Conservation (phyloP, 768 basidiomycete genomes). For the Kwoniella sp. region DNA sequence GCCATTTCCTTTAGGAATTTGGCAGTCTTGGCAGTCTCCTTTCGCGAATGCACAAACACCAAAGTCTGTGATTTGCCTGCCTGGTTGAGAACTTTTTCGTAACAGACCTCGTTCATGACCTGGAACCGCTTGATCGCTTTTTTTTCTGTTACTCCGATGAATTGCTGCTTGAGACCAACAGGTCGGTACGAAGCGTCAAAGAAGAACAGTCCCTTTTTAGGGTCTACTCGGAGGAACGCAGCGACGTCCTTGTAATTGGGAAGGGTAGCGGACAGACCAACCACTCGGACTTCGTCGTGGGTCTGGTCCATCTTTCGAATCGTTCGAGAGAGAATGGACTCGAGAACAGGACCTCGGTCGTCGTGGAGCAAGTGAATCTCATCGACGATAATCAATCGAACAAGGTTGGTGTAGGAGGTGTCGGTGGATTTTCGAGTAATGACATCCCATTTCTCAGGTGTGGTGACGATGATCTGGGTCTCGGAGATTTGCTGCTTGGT, state of each 20-base stretch:
- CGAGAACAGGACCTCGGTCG: slow-evolving; percentile 94
- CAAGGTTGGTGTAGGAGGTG: slow-evolving; percentile 93
- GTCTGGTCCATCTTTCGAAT: slow-evolving; percentile 95
- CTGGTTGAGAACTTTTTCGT: slow-evolving; percentile 95
- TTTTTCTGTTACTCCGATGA: slow-evolving; percentile 97
- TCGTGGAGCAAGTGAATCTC: slow-evolving; percentile 98
- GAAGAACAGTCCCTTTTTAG: slow-evolving; percentile 89
- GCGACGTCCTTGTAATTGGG: slow-evolving; percentile 99
- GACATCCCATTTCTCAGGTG: slow-evolving; percentile 99
- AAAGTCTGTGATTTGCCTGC: slow-evolving; percentile 71
- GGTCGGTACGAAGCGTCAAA: slow-evolving; percentile 94
- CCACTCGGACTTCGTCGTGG: slow-evolving; percentile 84
- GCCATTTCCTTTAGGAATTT: slow-evolving; percentile 92
- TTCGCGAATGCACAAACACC: slow-evolving; percentile 97
- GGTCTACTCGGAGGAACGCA: slow-evolving; percentile 91
- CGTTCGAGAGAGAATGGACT: slow-evolving; percentile 84
- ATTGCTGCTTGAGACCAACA: slow-evolving; percentile 92
- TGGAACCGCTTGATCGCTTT: slow-evolving; percentile 98
- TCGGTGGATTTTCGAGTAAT: slow-evolving; percentile 98
- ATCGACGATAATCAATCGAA: slow-evolving; percentile 93
- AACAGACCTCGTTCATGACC: slow-evolving; percentile 97
- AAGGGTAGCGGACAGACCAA: slow-evolving; percentile 94
- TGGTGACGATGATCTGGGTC: slow-evolving; percentile 97
- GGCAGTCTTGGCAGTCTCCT: slow-evolving; percentile 97
- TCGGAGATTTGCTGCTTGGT: slow-evolving; percentile 96